Base-by-base conservation (phyloP, 2,329 filamentous ascomycete genomes). In the Diplodia intermedia region DNA sequence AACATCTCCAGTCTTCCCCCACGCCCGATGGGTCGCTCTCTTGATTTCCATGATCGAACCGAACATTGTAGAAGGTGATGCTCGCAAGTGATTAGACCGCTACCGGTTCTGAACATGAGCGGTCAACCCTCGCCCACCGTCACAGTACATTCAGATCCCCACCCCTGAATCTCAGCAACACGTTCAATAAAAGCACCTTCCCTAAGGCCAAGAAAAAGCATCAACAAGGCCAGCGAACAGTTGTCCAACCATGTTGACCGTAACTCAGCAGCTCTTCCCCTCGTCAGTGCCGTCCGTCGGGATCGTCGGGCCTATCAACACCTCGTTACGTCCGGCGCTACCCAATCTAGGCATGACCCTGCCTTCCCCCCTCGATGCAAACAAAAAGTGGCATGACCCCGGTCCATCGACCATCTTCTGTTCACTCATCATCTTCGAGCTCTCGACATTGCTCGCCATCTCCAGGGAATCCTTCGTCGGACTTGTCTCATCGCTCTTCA, bases 351-450 rank as follows among this genome's bases (percentile, higher is more conserved):
- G 43, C n/a, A 3, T 20, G 43, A 47, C 43, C 43, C 43, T 47
- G 43, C n/a, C 6, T 11, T 20, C 43, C 43, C 7, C 7, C 43
- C 18, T 11, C 43, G 18, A 47, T 20, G n/a, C 43, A 20, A 20
- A n/a, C 18, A 47, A 47, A 47, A 47, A 47, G 43, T 47, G 43
- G 43, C 43, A 47, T 47, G 43, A 47, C 43, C n/a, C 43, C 43
- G n/a, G 4, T 8, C 43, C 18, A 4, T 8, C n/a, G 43, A n/a
- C n/a, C 8, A 8, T 20, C 11, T n/a, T 47, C n/a, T 47, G 43
- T 47, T 20, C 43, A 47, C 18, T 47, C 43, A 47, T 20, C 8
- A 9, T 47, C 18, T 38, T 38, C 18, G 11, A 20, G 11, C 3
- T 47, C n/a, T 11, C 43, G 7, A 20, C n/a, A 47, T 20, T 20